Evolutionary conservation across 441 rosid species (phyloP).

Genomic region (Melastoma candidum): DNA sequence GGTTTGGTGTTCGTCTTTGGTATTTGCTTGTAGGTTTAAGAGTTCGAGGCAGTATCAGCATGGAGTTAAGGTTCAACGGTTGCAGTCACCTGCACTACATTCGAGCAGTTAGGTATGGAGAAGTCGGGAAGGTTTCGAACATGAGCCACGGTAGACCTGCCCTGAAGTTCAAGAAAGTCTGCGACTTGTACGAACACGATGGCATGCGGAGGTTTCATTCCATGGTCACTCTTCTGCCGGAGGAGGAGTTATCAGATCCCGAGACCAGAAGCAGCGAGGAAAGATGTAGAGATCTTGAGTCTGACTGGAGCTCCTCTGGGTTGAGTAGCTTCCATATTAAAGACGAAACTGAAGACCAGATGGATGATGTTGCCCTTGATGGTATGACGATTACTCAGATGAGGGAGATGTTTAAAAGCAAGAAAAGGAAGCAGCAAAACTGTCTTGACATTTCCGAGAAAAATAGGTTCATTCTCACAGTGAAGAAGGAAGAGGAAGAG

Average conservation of each 20-base stretch:
- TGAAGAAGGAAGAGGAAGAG: constrained; percentile 20
- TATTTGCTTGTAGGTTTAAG: no score
- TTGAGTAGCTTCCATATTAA: constrained; percentile 1
- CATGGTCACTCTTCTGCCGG: not conserved
- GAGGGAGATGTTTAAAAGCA: constrained; percentile 37
- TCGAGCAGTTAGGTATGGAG: constrained; percentile 11
- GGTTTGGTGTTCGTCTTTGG: no score
- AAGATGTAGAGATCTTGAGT: constrained; percentile 9
- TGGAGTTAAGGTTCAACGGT: constrained; percentile 14
- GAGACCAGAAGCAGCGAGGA: not conserved
- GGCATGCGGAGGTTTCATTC: not conserved
- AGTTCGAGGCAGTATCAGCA: not conserved
- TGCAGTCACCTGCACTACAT: constrained; percentile 14
- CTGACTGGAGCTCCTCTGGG: constrained; percentile 19
- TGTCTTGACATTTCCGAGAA: constrained; percentile 10
- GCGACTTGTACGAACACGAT: constrained; percentile 7
- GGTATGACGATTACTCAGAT: constrained; percentile 44
- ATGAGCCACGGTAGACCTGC: constrained; percentile 9
- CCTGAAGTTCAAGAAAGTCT: constrained; percentile 13
- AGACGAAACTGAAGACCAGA: constrained; percentile 15
- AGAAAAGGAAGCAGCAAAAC: constrained; percentile 40
- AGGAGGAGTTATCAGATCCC: constrained; percentile 2
- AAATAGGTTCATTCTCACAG: constrained; percentile 17
- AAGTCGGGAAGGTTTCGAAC: constrained; percentile 7
- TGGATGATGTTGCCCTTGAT: constrained; percentile 22